Evolutionary conservation across 2,329 filamentous ascomycete genomes (phyloP), one percentile per base, ranked within the genome.

Genomic region (Paecilomyces sp.): DNA sequence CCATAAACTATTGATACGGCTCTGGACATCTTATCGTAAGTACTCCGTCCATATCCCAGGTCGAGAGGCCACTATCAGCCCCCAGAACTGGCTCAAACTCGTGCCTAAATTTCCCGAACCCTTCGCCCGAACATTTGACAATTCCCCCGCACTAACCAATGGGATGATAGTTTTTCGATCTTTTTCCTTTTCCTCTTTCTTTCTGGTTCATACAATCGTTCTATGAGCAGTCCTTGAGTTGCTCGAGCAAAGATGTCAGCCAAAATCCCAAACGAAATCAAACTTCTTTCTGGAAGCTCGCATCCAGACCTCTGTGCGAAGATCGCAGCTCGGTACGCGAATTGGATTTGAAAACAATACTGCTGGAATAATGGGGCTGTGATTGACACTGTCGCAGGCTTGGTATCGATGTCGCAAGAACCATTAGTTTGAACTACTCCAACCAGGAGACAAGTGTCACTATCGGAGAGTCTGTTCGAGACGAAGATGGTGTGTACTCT

Each of bases 391-490:
- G 54, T 55, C 57, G 47, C 57, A 88, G 85, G 66, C 80, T 88
- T 62, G 84, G 85, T 56, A 88, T 88, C 68, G 85, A 88, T 72
- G 77, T 88, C 68, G 85, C 85, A 64, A 87, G 87, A 77, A 86
- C 88, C 63, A 83, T 88, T 78, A 86, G 88, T 56, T 74, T 85
- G 51, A 85, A 88, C 66, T 87, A 87, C 71, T 87, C 85, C 54
- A 88, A 88, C 71, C 85, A 88, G 64, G 77, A 79, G 66, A 79
- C 77, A 31, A 77, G 74, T 63, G 92, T 97, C 60, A 96, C 92
- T 22, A 95, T 97, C 68, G 92, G 93, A 73, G 93, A 97, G 80
- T 95, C 90, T 64, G 93, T 97, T 58, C 85, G 93, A 77, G 93
- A 97, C 74, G 93, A 97, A 83, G 93, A 97, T 85, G 87, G 86